Evolutionary conservation across 2,329 filamentous ascomycete genomes (phyloP), one percentile per base, ranked within the genome.

Genomic region (Biscogniauxia sp.): DNA sequence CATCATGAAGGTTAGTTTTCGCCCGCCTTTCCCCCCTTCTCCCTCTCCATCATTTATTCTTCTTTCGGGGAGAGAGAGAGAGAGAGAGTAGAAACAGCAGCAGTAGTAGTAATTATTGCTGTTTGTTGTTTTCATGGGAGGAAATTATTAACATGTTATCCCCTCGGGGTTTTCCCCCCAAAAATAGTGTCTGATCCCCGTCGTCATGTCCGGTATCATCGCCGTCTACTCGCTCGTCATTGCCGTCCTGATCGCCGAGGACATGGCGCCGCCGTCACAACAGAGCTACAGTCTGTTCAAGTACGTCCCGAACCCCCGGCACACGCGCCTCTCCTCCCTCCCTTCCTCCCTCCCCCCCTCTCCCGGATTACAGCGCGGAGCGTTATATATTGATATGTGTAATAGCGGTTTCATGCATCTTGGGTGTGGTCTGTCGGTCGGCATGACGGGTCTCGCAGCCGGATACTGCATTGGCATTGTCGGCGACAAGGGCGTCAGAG

Each of bases 181-280:
- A 23, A 7, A 56, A 37, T 69, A 93, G 90, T 93, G 89, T 60
- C 81, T 94, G 57, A 93, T 94, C 69, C 91, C 91, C 64, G 91
- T 95, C 67, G 89, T 99, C 82, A 99, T 99, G 95, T 96, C 95
- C 70, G 95, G 95, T 86, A 99, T 99, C 75, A 92, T 99, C 73
- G 95, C 95, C 61, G 95, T 99, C 68, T 99, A 99, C 80, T 92
- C 93, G 56, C 90, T 99, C 69, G 95, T 99, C 72, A 93, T 99
- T 69, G 91, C 94, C 19, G 95, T 99, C 73, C 86, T 99, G 69
- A 99, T 99, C 75, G 92, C 93, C 59, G 90, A 92, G 77, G 92
- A 97, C 76, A 87, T 98, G 75, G 84, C 83, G 55, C 91, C 93
- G 26, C 90, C 89, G 60, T 82, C 84, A 17, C 79, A 79, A 20